Evolutionary conservation across 1,139 yeast genomes (phyloP).

Genomic region (Kodamaea ohmeri): DNA sequence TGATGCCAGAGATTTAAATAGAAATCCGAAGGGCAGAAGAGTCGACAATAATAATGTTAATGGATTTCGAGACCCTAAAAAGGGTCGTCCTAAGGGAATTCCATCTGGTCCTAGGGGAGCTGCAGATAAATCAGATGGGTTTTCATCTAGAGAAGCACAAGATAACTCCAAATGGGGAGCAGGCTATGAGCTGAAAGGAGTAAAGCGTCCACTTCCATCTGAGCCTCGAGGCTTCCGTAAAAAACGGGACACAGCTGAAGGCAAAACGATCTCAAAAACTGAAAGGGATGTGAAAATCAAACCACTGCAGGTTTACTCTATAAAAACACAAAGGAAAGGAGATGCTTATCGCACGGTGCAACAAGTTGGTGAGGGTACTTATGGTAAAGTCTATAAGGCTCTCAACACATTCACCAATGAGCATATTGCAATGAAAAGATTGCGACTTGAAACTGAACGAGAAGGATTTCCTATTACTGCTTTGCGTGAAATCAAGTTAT

Average conservation of each 20-base stretch:
- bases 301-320: conserved; percentile 34
- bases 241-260: conserved; percentile 13
- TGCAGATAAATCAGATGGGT: background rate
- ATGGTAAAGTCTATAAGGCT: conserved; percentile 55
- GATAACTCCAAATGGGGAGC: conserved; percentile 13
- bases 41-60: conserved; percentile 1
- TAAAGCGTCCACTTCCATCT: conserved; percentile 14
- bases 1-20: conserved; percentile 4
- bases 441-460: conserved; percentile 80
- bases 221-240: conserved; percentile 22
- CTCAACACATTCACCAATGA: conserved; percentile 63
- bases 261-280: background rate
- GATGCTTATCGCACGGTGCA: conserved; percentile 40
- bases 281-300: conserved; percentile 8
- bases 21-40: conserved; percentile 2
- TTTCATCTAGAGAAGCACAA: conserved; percentile 7
- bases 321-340: conserved; percentile 24
- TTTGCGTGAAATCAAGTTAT: conserved; percentile 80
- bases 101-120: conserved; percentile 8
- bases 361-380: conserved; percentile 53
- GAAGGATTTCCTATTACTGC: conserved; percentile 98
- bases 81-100: conserved; percentile 1
- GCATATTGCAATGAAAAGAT: conserved; percentile 77
- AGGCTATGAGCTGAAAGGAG: conserved; percentile 1
- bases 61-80: conserved; percentile 1